phyloP scores from a whole-genome alignment of 2,329 filamentous ascomycete genomes.

The Nakataea oryzae region DNA sequence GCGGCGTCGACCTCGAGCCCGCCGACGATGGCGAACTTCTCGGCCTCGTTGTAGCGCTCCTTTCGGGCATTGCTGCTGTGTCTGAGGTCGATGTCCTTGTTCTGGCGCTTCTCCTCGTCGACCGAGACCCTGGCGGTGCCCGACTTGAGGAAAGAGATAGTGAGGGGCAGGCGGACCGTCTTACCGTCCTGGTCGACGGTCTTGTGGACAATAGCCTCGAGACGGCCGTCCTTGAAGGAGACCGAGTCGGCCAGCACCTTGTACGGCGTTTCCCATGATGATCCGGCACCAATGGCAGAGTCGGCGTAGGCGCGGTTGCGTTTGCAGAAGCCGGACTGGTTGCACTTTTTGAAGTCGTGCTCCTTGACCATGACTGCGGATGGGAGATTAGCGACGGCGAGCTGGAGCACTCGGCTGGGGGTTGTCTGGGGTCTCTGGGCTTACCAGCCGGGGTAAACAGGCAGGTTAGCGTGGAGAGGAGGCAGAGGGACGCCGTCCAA shows the following conservation, averaged over 20 bases:
- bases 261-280: conserved; percentile 73
- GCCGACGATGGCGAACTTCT: conserved; percentile 77
- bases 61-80: conserved; percentile 79
- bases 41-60: conserved; percentile 88
- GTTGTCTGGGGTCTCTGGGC: no score
- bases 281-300: conserved; percentile 51
- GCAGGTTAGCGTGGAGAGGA: conserved; percentile 47
- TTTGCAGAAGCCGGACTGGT: conserved; percentile 94
- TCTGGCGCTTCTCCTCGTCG: conserved; percentile 83
- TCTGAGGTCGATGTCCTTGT: conserved; percentile 78
- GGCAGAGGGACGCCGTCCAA: conserved; percentile 55
- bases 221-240: conserved; percentile 66
- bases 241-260: conserved; percentile 61
- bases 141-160: conserved; percentile 79
- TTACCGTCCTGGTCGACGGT: conserved; percentile 54
- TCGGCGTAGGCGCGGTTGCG: conserved; percentile 89
- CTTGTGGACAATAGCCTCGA: conserved; percentile 77
- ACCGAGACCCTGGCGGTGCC: conserved; percentile 79
- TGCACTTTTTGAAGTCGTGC: conserved; percentile 93
- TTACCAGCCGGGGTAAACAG: conserved; percentile 56
- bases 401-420: no score
- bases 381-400: background rate
- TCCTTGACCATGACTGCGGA: conserved; percentile 73
- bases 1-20: conserved; percentile 67
- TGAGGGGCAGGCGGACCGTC: conserved; percentile 70